Conservation (phyloP, 495 filamentous ascomycete species). For the Aspergillus incahuasiensis region DNA sequence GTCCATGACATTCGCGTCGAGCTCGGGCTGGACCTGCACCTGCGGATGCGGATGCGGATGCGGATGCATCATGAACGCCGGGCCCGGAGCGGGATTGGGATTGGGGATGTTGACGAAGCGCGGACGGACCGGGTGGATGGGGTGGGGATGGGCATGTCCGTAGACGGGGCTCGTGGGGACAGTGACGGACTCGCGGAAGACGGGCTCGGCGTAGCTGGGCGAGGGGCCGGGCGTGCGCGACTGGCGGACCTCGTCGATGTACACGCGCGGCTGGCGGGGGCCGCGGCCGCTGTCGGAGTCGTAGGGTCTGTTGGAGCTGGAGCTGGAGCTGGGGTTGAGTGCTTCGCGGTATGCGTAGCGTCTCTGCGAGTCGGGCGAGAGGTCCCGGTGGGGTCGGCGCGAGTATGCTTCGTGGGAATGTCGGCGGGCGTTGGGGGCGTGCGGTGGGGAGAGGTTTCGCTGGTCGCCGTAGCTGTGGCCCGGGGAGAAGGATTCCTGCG, state of each 20-base stretch:
- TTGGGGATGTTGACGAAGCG: conserved; percentile 18
- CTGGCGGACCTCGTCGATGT: conserved; percentile 25
- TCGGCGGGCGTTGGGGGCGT: conserved; percentile 27
- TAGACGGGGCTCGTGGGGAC: conserved; percentile 23
- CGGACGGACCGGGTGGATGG: conserved; percentile 6
- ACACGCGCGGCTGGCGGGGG: conserved; percentile 11
- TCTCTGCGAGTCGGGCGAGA: conserved; percentile 24
- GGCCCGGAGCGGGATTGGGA: not conserved
- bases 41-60: too few species aligned
- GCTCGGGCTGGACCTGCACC: not conserved
- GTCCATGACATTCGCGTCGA: conserved; percentile 11
- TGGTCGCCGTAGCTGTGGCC: conserved; percentile 18
- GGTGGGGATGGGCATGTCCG: conserved; percentile 13
- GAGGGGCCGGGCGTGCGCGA: conserved; percentile 20
- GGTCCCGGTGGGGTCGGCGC: conserved; percentile 30
- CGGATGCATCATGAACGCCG: conserved; percentile 12
- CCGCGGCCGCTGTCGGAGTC: conserved; percentile 20
- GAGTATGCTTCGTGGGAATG: conserved; percentile 44
- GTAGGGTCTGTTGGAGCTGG: conserved; percentile 17
- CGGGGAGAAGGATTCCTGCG: conserved; percentile 6
- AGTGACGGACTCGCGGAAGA: conserved; percentile 25
- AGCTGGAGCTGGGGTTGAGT: conserved; percentile 17
- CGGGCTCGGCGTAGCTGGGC: conserved; percentile 29
- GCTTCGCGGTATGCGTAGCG: conserved; percentile 16
- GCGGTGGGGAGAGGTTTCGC: conserved; percentile 30